Conservation (phyloP, 306 rosid species). For the Quercus variabilis region DNA sequence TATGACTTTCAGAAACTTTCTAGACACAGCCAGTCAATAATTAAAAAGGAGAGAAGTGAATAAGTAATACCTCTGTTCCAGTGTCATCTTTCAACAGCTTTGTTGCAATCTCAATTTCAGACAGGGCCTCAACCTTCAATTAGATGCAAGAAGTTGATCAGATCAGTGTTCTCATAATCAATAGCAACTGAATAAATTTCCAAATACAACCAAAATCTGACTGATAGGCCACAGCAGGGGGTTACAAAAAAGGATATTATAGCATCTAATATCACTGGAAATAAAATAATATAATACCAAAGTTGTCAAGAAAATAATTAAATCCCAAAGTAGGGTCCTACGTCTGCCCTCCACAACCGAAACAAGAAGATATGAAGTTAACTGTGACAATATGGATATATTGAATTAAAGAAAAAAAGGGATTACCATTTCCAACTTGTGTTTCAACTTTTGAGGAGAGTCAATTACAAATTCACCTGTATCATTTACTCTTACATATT, state of each 20-base stretch:
- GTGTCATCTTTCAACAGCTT: slow-evolving; percentile 60
- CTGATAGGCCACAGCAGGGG: not conserved
- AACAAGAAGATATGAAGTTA: not conserved
- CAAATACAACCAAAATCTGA: not conserved
- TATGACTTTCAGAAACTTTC: not conserved
- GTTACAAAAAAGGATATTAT: not conserved
- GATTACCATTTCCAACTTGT: slow-evolving; percentile 87
- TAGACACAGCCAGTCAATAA: slow-evolving; percentile 7
- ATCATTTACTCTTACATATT: slow-evolving; percentile 17
- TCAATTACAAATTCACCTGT: slow-evolving; percentile 88
- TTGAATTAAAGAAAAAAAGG: slow-evolving; percentile 9
- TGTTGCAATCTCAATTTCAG: slow-evolving; percentile 91
- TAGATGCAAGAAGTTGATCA: slow-evolving; percentile 21
- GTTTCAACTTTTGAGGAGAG: slow-evolving; percentile 86
- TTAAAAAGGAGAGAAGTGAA: slow-evolving; percentile 12
- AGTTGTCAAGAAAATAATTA: not conserved
- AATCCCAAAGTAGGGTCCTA: not conserved
- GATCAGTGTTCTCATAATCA: not conserved
- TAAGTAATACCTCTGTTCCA: slow-evolving; percentile 55
- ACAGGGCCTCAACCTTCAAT: slow-evolving; percentile 89
- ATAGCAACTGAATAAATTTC: not conserved
- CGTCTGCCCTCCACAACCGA: not conserved
- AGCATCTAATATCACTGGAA: not conserved
- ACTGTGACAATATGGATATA: slow-evolving; percentile 18
- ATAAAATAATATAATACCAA: not conserved